Conservation (phyloP, 139 green algal species). For the Axilococcus clingmanii region DNA sequence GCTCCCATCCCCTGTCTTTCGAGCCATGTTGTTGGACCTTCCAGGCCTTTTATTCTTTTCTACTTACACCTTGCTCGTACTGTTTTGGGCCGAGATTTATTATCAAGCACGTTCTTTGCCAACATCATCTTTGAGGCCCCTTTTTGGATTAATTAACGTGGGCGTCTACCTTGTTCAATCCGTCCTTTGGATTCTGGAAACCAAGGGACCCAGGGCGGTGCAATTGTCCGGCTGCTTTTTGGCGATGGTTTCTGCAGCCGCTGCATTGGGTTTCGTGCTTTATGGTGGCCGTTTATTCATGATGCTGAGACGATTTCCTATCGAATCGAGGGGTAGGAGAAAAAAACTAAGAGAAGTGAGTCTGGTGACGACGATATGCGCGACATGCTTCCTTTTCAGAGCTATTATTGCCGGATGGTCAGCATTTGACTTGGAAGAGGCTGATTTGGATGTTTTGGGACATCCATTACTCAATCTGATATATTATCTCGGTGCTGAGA, state of each 20-base stretch:
- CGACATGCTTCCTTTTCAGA: conserved; percentile 76
- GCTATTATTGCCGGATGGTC: conserved; percentile 59
- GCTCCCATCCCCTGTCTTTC: conserved; percentile 16
- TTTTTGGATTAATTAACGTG: conserved; percentile 79
- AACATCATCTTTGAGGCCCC: conserved; percentile 60
- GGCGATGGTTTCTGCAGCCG: conserved; percentile 61
- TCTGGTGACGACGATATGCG: conserved; percentile 86
- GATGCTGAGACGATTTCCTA: conserved; percentile 92
- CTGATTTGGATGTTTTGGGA: conserved; percentile 48
- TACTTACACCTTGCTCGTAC: conserved; percentile 94
- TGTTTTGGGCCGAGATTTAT: conserved; percentile 99
- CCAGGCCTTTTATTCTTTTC: conserved; percentile 93
- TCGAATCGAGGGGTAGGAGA: conserved; percentile 78
- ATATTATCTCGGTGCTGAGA: conserved; percentile 77
- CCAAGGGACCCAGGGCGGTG: conserved; percentile 10
- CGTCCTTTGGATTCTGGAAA: conserved; percentile 20
- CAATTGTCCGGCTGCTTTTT: conserved; percentile 48
- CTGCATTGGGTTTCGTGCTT: conserved; percentile 79
- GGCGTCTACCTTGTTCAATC: conserved; percentile 72
- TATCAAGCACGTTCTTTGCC: conserved; percentile 85
- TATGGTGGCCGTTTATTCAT: conserved; percentile 90
- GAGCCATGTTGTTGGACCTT: conserved; percentile 75
- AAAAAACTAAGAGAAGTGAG: conserved; percentile 97
- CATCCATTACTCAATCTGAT: conserved; percentile 76
- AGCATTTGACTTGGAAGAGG: conserved; percentile 35